Evolutionary conservation across 306 rosid genomes (phyloP).

Genomic region (Parietaria judaica): DNA sequence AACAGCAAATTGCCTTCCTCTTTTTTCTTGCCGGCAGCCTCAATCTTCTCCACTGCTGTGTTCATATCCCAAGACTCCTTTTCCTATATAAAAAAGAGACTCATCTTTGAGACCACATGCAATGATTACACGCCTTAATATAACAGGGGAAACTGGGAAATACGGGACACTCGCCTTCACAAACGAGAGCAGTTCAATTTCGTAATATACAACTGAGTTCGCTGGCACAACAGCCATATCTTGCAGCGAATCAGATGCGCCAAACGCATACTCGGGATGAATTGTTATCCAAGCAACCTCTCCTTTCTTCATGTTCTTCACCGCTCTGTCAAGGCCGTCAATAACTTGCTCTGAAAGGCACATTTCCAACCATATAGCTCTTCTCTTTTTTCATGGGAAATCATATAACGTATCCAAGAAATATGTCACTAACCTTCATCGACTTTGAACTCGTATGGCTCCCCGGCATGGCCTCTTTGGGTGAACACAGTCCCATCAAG

Average conservation of each 20-base stretch:
- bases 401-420: neutral
- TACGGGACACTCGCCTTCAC: constrained; percentile 43
- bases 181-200: constrained; percentile 70
- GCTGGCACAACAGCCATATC: constrained; percentile 70
- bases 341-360: constrained; percentile 53
- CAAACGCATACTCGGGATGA: constrained; percentile 74
- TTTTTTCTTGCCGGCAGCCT: constrained; percentile 36
- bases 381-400: neutral
- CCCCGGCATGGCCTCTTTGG: constrained; percentile 48
- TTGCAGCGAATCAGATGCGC: constrained; percentile 47
- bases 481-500: constrained; percentile 55
- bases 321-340: constrained; percentile 85
- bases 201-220: constrained; percentile 57
- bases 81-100: constrained; percentile 12
- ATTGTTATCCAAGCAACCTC: constrained; percentile 62
- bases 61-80: constrained; percentile 44
- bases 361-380: neutral
- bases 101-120: neutral
- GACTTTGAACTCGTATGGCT: constrained; percentile 56
- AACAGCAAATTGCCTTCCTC: constrained; percentile 41
- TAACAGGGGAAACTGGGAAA: neutral
- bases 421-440: constrained; percentile 50
- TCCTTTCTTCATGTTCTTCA: constrained; percentile 78
- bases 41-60: constrained; percentile 29
- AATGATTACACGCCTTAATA: neutral